Conservation (phyloP, 176 grass and related monocot genomes). For the Cenchrus americanus region DNA sequence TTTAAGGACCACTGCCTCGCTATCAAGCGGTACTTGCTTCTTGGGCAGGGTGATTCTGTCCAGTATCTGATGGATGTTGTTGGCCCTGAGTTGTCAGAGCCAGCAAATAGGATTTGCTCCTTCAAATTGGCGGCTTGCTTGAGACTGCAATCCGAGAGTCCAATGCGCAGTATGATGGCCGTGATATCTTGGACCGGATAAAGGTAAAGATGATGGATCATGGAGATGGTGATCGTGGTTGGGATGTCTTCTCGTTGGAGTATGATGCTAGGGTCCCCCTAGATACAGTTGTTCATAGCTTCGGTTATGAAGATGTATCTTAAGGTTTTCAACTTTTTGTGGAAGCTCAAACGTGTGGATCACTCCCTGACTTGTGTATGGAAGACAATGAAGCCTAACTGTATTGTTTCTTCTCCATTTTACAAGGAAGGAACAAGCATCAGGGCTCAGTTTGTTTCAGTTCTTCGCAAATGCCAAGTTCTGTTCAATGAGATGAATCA, state of each 20-base stretch:
- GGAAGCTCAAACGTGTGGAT: conserved; percentile 90
- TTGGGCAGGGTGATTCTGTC: conserved; percentile 96
- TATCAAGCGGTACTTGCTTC: conserved; percentile 95
- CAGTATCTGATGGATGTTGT: conserved; percentile 96
- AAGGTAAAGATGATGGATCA: conserved; percentile 99
- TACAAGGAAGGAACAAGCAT: conserved; percentile 72
- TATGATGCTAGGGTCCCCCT: conserved; percentile 86
- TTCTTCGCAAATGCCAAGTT: conserved; percentile 95
- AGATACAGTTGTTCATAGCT: conserved; percentile 88
- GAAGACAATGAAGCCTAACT: conserved; percentile 96
- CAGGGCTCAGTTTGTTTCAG: conserved; percentile 65
- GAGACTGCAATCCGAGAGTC: conserved; percentile 90
- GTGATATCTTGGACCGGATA: conserved; percentile 82
- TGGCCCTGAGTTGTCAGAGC: conserved; percentile 90
- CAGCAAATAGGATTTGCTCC: conserved; percentile 90
- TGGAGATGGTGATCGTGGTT: conserved; percentile 86
- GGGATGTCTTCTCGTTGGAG: conserved; percentile 95
- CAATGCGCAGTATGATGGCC: conserved; percentile 87
- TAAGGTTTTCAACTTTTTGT: conserved; percentile 92
- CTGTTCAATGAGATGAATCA: conserved; percentile 97
- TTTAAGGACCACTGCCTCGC: conserved; percentile 96
- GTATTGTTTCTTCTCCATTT: conserved; percentile 88
- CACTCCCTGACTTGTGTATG: conserved; percentile 83
- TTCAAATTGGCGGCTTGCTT: conserved; percentile 92
- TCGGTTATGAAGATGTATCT: conserved; percentile 97